Base-by-base conservation (phyloP, 805 yeast species). In the Candida silvatica region DNA sequence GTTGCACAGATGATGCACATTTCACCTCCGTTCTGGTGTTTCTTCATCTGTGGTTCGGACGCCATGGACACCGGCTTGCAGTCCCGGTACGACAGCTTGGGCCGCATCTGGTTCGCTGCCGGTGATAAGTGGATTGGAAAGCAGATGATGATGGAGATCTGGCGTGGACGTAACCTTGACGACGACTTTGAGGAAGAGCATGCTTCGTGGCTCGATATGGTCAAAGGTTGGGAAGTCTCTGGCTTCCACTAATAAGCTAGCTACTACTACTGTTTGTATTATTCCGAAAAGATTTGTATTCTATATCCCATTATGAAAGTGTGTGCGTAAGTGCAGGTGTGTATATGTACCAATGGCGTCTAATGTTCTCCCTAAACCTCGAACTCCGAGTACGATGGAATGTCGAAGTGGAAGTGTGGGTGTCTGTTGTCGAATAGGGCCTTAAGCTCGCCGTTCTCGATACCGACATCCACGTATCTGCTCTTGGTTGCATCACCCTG, bases 361-460 rank as follows among this genome's bases (percentile, higher is more conserved):
- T n/a, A n/a, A n/a, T n/a, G n/a, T n/a, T n/a, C n/a, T n/a, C n/a
- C n/a, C n/a, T n/a, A 18, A 6, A 17, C 20, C 15, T 41, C 44
- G 34, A 38, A 45, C 29, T 43, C 41, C 11, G 44, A 29, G 27
- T 43, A 74, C 27, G 70, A 62, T 15, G 94, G 94, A 47, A 83
- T 73, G 29, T 83, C 88, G 42, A 82, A 61, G 55, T 83, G 94
- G 70, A 84, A 80, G 54, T 71, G 80, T 20, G 88, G 88, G 27
- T 82, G 74, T 45, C 71, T 65, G 2, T 90, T 82, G 30, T 71
- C 69, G 14, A 70, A 62, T 2, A 81, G 68, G 20, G 90, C 74
- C 31, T 42, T 46, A 17, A 47, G 34, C 6, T 20, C 28, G 4
- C 48, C 52, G 15, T 44, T 37, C 4, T 32, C 28, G 12, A 36